Evolutionary conservation across 306 rosid genomes (phyloP).

Genomic region (Cicer judaicum): DNA sequence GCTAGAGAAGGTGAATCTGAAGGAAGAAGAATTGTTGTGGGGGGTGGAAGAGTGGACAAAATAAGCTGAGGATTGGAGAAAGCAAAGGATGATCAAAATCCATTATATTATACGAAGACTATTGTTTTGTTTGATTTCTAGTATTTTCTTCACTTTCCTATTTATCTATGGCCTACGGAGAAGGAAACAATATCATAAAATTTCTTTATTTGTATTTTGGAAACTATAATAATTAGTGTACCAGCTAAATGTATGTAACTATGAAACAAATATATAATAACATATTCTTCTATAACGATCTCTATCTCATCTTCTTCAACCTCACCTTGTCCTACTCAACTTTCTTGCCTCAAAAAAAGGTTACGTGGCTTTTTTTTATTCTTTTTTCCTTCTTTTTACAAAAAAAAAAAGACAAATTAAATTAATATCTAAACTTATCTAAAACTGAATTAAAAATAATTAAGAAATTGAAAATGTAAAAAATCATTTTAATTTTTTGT

Average conservation of each 20-base stretch:
- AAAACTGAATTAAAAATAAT: too few species aligned
- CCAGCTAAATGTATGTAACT: background rate
- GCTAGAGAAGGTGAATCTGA: constrained; percentile 51
- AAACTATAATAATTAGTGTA: constrained; percentile 2
- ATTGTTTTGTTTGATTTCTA: constrained; percentile 40
- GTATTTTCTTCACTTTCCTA: constrained; percentile 16
- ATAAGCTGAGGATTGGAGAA: constrained; percentile 49
- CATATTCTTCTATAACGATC: constrained; percentile 26
- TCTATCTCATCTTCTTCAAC: constrained; percentile 5
- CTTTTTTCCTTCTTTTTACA: constrained; percentile 5
- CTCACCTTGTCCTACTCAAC: constrained; percentile 3
- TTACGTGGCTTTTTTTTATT: constrained; percentile 4
- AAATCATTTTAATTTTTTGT: too few species aligned
- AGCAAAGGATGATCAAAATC: constrained; percentile 40
- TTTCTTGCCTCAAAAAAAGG: constrained; percentile 42
- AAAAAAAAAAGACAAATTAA: background rate
- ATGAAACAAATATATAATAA: background rate
- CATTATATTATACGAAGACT: constrained; percentile 51
- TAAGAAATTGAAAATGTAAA: too few species aligned
- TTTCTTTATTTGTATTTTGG: background rate
- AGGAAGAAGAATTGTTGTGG: constrained; percentile 18
- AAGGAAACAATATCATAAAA: constrained; percentile 36
- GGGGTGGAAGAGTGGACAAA: constrained; percentile 43
- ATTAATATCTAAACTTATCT: too few species aligned
- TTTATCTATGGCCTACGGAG: constrained; percentile 33